Evolutionary conservation across 345 rosid species (phyloP).

Genomic region (Salix dunnii): DNA sequence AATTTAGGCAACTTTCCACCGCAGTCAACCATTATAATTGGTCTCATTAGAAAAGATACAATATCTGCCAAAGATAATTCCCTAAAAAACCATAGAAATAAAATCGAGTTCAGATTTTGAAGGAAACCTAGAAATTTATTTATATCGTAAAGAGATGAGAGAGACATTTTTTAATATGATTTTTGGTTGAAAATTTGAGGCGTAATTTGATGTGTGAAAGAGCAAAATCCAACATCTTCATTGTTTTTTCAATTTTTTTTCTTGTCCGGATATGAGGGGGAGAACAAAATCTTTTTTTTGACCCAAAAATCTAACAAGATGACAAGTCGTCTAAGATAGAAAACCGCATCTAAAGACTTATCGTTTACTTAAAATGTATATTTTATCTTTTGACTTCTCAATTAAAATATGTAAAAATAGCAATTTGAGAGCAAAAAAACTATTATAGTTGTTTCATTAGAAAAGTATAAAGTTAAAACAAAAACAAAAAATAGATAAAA

Average conservation of each 20-base stretch:
- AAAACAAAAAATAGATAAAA: too few species aligned
- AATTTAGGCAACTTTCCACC: slow-evolving; percentile 93
- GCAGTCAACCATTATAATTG: slow-evolving; percentile 86
- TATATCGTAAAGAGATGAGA: not conserved
- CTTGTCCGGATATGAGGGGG: too few species aligned
- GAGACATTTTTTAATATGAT: slow-evolving; percentile 65
- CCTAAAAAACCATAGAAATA: slow-evolving; percentile 2
- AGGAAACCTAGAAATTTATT: not conserved
- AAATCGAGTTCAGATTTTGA: not conserved
- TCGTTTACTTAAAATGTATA: too few species aligned
- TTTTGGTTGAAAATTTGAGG: slow-evolving; percentile 52
- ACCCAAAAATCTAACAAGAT: too few species aligned
- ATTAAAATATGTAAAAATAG: too few species aligned
- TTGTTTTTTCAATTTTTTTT: slow-evolving; percentile 25
- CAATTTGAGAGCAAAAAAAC: too few species aligned
- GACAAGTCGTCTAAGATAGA: too few species aligned
- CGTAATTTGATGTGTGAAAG: slow-evolving; percentile 67
- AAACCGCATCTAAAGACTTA: too few species aligned
- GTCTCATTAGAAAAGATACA: slow-evolving; percentile 78
- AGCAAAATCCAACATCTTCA: slow-evolving; percentile 45
- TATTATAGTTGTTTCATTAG: too few species aligned
- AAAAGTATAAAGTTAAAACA: too few species aligned
- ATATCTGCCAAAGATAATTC: slow-evolving; percentile 46
- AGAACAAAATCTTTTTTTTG: too few species aligned
- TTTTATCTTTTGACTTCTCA: too few species aligned